Base-by-base conservation (phyloP, 129 eudicot species). In the Pseudognaphalium luteoalbum region DNA sequence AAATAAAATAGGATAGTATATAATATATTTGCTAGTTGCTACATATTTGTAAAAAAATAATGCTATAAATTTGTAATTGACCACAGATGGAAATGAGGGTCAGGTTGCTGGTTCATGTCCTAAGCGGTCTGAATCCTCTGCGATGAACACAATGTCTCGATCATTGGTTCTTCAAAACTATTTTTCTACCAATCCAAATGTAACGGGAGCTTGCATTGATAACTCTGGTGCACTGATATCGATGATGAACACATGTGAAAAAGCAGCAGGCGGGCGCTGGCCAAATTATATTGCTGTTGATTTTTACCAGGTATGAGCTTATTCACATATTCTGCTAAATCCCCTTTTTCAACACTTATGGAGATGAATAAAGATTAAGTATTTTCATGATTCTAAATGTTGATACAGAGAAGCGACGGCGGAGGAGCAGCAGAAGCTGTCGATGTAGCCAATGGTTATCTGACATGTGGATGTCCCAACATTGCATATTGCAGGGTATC, bases 371-470 rank as follows among this genome's bases (percentile, higher is more conserved):
- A 21, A 50, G 16, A 44, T 15, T 22, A 5, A 66, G 8, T 35
- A 28, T 35, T 34, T 37, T 69, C 34, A n/a, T 33, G 32, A 12
- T 33, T 32, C 12, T 33, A 2, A 32, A 4, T 68, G 19, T 42
- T 77, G 79, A 3, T 76, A 68, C 74, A 93, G 99, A 91, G 90
- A 72, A 94, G 86, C 63, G 99, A 94, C 71, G 97, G 97, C 6
- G 99, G 99, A 44, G 99, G 99, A 69, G 96, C 96, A 37, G 42
- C 96, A 9, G 89, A 91, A 86, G 97, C 99, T 0, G 92, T 94
- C 1, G 96, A 94, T 76, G 82, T 78, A 81, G 99, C 97, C 21
- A 94, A 91, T 70, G 97, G 99, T 54, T 84, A 86, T 32, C 77
- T 89, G 42, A 80, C 97, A 7, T 94, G 99, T 82, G 94, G 96